Evolutionary conservation across 495 filamentous ascomycete species (phyloP).

Genomic region (Amphirosellinia nigrospora): DNA sequence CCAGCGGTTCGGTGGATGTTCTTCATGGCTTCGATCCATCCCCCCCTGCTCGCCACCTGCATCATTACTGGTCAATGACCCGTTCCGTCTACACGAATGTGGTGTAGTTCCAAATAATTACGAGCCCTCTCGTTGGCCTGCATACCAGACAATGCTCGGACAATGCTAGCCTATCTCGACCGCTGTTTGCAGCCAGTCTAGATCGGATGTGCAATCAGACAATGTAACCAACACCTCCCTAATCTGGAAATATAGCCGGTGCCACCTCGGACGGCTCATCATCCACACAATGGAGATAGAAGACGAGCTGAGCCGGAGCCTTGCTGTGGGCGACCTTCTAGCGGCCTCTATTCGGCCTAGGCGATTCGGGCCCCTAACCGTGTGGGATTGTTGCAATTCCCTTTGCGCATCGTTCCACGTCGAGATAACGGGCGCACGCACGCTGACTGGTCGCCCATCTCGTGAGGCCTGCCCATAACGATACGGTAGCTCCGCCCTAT

Average conservation of each 20-base stretch:
- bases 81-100: neutral
- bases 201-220: slow-evolving; percentile 9
- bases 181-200: slow-evolving; percentile 18
- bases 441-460: slow-evolving; percentile 12
- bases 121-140: slow-evolving; percentile 13
- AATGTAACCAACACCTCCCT: slow-evolving; percentile 20
- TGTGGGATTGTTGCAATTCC: slow-evolving; percentile 23
- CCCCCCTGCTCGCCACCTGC: neutral
- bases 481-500: slow-evolving; percentile 4
- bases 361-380: slow-evolving; percentile 6
- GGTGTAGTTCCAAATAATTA: slow-evolving; percentile 19
- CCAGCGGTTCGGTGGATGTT: neutral
- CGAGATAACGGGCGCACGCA: slow-evolving; percentile 21
- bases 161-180: slow-evolving; percentile 17
- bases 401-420: slow-evolving; percentile 19
- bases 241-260: slow-evolving; percentile 21
- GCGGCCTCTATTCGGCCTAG: slow-evolving; percentile 19
- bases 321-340: slow-evolving; percentile 1
- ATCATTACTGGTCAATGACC: neutral
- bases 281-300: slow-evolving; percentile 8
- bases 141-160: neutral
- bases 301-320: slow-evolving; percentile 23
- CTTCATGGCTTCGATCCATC: slow-evolving; percentile 9
- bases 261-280: slow-evolving; percentile 23
- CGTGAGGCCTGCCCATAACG: neutral